phyloP scores from a whole-genome alignment of 495 filamentous ascomycete species.

The Hypoxylon rickii region DNA sequence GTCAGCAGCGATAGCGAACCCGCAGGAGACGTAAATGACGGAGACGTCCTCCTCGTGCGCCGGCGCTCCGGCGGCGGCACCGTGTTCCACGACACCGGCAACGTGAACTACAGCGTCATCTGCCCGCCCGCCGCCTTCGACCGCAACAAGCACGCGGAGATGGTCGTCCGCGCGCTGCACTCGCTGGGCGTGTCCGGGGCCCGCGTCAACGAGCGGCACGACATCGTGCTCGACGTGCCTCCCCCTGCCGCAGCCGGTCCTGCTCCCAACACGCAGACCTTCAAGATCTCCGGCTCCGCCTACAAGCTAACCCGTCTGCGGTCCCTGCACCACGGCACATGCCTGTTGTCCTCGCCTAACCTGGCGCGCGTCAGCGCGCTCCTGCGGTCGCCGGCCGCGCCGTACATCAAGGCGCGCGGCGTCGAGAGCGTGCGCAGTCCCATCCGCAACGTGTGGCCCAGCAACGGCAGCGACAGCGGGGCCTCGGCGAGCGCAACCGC shows the following conservation, averaged over 20 bases:
- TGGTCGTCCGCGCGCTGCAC: slow-evolving; percentile 81
- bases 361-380: slow-evolving; percentile 66
- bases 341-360: slow-evolving; percentile 73
- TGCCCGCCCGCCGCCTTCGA: slow-evolving; percentile 75
- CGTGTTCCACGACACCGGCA: slow-evolving; percentile 90
- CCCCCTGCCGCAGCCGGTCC: not conserved
- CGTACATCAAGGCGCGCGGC: slow-evolving; percentile 77
- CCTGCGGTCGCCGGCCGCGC: slow-evolving; percentile 72
- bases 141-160: slow-evolving; percentile 83
- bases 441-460: slow-evolving; percentile 71
- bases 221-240: slow-evolving; percentile 75
- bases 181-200: slow-evolving; percentile 52
- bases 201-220: slow-evolving; percentile 86
- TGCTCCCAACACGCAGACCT: slow-evolving; percentile 47
- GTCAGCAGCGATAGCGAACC: not conserved
- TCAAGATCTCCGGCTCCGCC: slow-evolving; percentile 89
- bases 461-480: not conserved
- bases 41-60: slow-evolving; percentile 67
- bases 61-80: slow-evolving; percentile 87
- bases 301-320: slow-evolving; percentile 84
- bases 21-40: slow-evolving; percentile 4
- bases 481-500: slow-evolving; percentile 6
- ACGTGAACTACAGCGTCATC: slow-evolving; percentile 92
- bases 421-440: slow-evolving; percentile 92
- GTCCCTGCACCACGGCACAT: slow-evolving; percentile 90